phyloP scores from a whole-genome alignment of 148 eudicot species.

The Drosera capensis region DNA sequence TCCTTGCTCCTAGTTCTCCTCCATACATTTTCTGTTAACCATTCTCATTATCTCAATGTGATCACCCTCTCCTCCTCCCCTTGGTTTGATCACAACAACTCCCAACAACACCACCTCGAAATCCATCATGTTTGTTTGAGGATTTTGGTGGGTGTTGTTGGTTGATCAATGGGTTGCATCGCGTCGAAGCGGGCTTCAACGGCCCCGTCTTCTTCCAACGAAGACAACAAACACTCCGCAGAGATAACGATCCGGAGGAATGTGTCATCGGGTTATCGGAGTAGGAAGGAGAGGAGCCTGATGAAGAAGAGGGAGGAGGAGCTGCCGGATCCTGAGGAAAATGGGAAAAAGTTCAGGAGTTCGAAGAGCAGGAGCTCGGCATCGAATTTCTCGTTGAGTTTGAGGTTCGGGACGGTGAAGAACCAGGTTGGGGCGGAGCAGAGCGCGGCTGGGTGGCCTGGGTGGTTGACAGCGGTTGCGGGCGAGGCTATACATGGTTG shows the following conservation, averaged over 20 bases:
- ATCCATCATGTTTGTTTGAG: neutral
- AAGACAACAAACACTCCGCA: neutral
- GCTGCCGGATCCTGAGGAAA: conserved; percentile 10
- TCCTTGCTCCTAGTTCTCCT: too few relatives aligned
- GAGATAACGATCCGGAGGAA: conserved; percentile 8
- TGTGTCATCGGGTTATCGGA: conserved; percentile 2
- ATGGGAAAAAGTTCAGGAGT: conserved; percentile 9
- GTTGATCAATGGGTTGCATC: conserved; percentile 64
- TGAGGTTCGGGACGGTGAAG: conserved; percentile 66
- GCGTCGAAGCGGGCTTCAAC: conserved; percentile 52
- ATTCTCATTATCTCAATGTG: too few relatives aligned
- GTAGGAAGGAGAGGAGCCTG: neutral
- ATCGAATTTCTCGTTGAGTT: conserved; percentile 49
- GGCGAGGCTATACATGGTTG: conserved; percentile 94
- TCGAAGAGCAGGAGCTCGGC: conserved; percentile 18
- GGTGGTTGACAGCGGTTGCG: conserved; percentile 93
- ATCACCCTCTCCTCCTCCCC: too few relatives aligned
- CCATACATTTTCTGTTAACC: too few relatives aligned
- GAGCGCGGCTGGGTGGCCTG: conserved; percentile 99
- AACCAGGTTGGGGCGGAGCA: conserved; percentile 73
- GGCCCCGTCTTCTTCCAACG: conserved; percentile 19
- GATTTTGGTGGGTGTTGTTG: conserved; percentile 27
- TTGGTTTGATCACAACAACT: too few relatives aligned
- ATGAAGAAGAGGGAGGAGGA: conserved; percentile 23
- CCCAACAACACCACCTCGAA: too few relatives aligned